Evolutionary conservation across 306 rosid species (phyloP), one percentile per base, ranked within the genome.

Genomic region (Sphenostylis stenocarpa): DNA sequence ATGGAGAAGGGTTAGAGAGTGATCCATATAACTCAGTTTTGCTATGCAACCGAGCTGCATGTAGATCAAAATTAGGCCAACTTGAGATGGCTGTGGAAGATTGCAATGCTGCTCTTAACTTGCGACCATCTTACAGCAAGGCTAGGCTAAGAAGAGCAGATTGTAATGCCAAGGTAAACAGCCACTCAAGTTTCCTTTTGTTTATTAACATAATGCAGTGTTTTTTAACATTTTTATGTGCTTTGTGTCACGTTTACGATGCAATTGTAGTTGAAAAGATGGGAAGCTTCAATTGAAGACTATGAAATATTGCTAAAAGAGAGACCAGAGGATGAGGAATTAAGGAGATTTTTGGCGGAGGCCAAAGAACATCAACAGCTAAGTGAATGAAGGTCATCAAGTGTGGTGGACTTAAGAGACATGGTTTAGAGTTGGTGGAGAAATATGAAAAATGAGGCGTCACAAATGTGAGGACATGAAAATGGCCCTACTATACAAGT

Each of bases 131-230:
- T 21, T 93, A 93, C 73, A 52, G 36, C 81, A 93, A 87, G 83
- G 96, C 97, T 17, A 90, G 97, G 75, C 72, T 90, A 23, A 82
- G 97, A 84, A 88, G 93, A 84, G 97, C 94, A 8, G 88, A 93
- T 75, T 90, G 92, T 80, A 77, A 90, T 56, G 87, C 84, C 62
- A 90, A 90, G 97, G 97, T 93, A 53, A 77, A 48, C 6, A 48
- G 13, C 9, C 17, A 13, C 77, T 51, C 58, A 49, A 4, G 3
- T 24, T 75, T 61, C 47, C 38, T 48, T n/a, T 28, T 34, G 6
- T 47, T 58, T 23, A 5, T 15, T 45, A 29, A 1, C 24, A 21
- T 38, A 72, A 21, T 39, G 66, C 39, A 55, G 39, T 21, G 4
- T 1, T 70, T 71, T 26, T 71, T 10, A 34, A 52, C 21, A 28